These are phyloP conservation scores for Cenococcum geophilum DNA, from an alignment of 495 filamentous ascomycete genomes.

Conservation along the genomic window DNA sequence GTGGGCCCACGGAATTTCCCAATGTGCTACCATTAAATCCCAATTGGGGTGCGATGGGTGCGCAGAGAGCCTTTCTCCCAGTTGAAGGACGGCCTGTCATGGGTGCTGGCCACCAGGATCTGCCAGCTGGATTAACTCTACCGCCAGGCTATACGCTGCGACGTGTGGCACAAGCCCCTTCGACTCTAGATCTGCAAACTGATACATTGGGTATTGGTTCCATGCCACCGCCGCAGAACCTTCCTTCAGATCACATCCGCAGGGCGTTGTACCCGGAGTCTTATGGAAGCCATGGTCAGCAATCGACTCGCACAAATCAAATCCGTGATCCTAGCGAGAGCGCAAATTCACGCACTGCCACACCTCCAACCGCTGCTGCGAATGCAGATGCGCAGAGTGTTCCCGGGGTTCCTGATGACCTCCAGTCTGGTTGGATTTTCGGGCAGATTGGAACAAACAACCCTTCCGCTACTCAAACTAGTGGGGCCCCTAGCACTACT, in stretches of 20 bases:
- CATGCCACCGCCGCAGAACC: background rate
- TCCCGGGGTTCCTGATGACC: constrained; percentile 12
- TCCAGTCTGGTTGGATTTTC: constrained; percentile 28
- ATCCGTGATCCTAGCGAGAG: background rate
- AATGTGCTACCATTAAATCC: constrained; percentile 23
- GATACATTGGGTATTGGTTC: background rate
- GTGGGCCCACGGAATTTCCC: constrained; percentile 16
- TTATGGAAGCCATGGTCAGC: background rate
- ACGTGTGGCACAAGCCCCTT: constrained; percentile 15
- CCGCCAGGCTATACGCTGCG: constrained; percentile 69
- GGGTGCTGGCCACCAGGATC: constrained; percentile 57
- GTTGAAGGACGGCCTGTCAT: constrained; percentile 43
- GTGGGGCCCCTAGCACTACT: constrained; percentile 13
- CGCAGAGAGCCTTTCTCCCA: constrained; percentile 35
- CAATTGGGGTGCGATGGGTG: constrained; percentile 8
- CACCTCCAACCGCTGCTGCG: constrained; percentile 5
- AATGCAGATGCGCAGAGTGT: constrained; percentile 9
- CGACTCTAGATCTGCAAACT: background rate
- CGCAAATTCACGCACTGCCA: background rate
- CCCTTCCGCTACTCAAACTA: constrained; percentile 14
- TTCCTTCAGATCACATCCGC: background rate
- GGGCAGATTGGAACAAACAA: constrained; percentile 10
- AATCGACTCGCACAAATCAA: background rate
- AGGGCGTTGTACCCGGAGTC: background rate
- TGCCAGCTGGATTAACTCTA: constrained; percentile 66